A percentile compares a stretch with the other conserved stretches of the same genome.
These are phyloP conservation scores for Cryoendolithus antarcticus DNA, from an alignment of 2,329 filamentous ascomycete genomes.

Conservation along the genomic window DNA sequence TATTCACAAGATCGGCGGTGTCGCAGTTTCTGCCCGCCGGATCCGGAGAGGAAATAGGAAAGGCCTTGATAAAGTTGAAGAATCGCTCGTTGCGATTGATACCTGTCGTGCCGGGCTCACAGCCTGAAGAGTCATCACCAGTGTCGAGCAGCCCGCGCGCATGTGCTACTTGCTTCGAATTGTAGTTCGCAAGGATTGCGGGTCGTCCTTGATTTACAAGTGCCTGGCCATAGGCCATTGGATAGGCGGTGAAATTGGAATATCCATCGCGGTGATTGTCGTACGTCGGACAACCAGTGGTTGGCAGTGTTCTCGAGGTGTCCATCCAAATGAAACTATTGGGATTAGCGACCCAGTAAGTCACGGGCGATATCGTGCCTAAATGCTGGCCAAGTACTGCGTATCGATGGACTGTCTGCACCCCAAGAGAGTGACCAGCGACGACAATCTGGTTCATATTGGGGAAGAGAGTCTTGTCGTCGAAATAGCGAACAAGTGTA, in stretches of 20 bases:
- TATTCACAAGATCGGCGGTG: conserved; percentile 21
- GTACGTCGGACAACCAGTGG: conserved; percentile 17
- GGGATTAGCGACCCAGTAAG: conserved; percentile 24
- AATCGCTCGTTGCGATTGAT: conserved; percentile 25
- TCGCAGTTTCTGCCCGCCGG: conserved; percentile 15
- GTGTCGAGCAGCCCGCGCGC: conserved; percentile 22
- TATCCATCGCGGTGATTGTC: conserved; percentile 23
- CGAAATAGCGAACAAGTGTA: conserved; percentile 21
- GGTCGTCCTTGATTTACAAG: conserved; percentile 17
- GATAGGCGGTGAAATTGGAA: conserved; percentile 16
- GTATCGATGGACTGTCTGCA: conserved; percentile 23
- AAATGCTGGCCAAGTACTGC: conserved; percentile 17
- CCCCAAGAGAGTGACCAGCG: conserved; percentile 25
- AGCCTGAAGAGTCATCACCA: conserved; percentile 21
- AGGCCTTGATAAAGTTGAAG: conserved; percentile 24
- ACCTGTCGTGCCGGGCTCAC: conserved; percentile 20
- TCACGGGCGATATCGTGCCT: conserved; percentile 14
- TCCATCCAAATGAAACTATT: conserved; percentile 24
- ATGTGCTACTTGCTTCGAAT: conserved; percentile 21
- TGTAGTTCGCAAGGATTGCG: conserved; percentile 19
- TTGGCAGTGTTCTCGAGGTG: conserved; percentile 17
- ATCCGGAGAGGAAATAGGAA: conserved; percentile 18
- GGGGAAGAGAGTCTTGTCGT: conserved; percentile 19
- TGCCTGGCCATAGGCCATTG: conserved; percentile 13
- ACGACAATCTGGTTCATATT: conserved; percentile 25